phyloP scores from a whole-genome alignment of 176 grass and related monocot species.

The Avena atlantica region DNA sequence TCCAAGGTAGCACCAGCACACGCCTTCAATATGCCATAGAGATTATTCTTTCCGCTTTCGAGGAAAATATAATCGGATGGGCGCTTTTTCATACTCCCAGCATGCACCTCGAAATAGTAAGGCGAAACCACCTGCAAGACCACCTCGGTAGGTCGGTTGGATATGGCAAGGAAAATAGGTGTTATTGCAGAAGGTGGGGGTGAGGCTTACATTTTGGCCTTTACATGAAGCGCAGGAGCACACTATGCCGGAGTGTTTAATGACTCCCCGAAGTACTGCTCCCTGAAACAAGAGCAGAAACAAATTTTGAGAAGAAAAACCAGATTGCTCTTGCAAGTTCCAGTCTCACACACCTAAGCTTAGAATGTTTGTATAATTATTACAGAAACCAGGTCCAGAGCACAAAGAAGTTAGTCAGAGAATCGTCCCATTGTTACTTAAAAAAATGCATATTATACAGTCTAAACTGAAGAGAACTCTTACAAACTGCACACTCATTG shows the following conservation, averaged over 20 bases:
- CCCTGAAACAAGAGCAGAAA: constrained; percentile 60
- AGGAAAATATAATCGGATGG: constrained; percentile 76
- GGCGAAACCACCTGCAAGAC: constrained; percentile 65
- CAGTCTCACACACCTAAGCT: too few species aligned
- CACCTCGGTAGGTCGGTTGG: too few species aligned
- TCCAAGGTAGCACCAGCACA: constrained; percentile 55
- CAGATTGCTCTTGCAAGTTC: too few species aligned
- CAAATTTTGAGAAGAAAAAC: neutral
- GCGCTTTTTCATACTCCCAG: constrained; percentile 77
- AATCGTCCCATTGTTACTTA: neutral
- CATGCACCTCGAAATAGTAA: constrained; percentile 78
- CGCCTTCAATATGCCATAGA: constrained; percentile 60
- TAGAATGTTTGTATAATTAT: too few species aligned
- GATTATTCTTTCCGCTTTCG: constrained; percentile 62
- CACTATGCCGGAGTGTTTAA: constrained; percentile 56
- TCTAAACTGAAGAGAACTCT: neutral
- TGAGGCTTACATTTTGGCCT: constrained; percentile 56
- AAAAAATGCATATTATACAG: neutral
- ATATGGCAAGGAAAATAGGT: neutral
- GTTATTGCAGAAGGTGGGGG: neutral
- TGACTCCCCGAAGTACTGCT: constrained; percentile 63
- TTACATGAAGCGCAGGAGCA: constrained; percentile 73
- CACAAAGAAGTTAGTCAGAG: too few species aligned
- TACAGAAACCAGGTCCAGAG: constrained; percentile 11
- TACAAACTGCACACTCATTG: neutral